These are phyloP conservation scores for Fraxinus albicans DNA, from an alignment of 305 asterid species.

Conservation along the genomic window DNA sequence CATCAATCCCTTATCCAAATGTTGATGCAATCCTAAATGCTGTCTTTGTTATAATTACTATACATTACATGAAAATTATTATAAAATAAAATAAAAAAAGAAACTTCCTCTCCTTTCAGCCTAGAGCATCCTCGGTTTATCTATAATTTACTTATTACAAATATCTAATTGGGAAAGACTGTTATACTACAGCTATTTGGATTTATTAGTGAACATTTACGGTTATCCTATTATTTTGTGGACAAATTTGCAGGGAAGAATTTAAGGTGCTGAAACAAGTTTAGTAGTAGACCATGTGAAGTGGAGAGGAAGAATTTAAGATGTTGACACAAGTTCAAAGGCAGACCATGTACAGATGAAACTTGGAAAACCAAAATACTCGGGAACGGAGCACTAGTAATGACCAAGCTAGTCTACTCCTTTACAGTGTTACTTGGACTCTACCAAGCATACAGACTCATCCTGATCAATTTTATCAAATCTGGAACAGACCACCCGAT, in stretches of 20 bases:
- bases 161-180: not conserved
- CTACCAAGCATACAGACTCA: not conserved
- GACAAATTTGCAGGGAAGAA: not conserved
- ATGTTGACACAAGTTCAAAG: conserved; percentile 7
- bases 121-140: not conserved
- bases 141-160: not conserved
- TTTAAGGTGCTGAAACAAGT: conserved; percentile 15
- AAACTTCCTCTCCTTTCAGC: not conserved
- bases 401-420: not conserved
- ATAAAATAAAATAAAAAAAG: not conserved
- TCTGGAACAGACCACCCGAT: not conserved
- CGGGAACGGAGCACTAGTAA: not conserved
- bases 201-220: not conserved
- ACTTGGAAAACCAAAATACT: not conserved
- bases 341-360: conserved; percentile 6
- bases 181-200: not conserved
- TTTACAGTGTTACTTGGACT: not conserved
- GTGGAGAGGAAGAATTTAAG: not conserved
- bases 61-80: not conserved
- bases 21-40: not conserved
- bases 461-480: not conserved
- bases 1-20: conserved; percentile 1
- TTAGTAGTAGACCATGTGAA: conserved; percentile 4
- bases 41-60: not conserved
- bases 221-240: conserved; percentile 2